A percentile compares a stretch with the other conserved stretches of the same genome.
Conservation (phyloP, 495 filamentous ascomycete genomes). For the Hypoxylon fragiforme region DNA sequence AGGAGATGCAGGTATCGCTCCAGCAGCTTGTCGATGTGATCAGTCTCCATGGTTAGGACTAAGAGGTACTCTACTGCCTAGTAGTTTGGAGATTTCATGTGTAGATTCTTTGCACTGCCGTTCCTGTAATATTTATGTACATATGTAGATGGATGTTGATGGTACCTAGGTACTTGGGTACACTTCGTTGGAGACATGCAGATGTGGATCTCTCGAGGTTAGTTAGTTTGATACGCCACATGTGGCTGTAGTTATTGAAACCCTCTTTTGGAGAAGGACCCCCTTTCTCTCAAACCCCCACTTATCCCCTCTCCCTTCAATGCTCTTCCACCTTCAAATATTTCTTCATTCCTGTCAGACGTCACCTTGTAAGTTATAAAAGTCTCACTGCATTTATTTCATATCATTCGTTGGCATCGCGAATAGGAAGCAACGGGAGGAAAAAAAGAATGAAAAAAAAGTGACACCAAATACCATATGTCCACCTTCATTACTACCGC, state of each 20-base stretch:
- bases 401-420: not conserved
- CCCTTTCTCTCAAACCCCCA: not conserved
- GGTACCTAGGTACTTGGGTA: not conserved
- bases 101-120: too few relatives aligned
- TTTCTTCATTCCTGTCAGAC: too few relatives aligned
- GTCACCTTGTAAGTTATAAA: not conserved
- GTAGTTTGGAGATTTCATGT: too few relatives aligned
- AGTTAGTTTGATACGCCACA: not conserved
- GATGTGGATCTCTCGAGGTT: too few relatives aligned
- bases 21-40: constrained; percentile 65
- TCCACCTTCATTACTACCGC: not conserved
- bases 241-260: too few relatives aligned
- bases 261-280: too few relatives aligned
- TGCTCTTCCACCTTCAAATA: not conserved
- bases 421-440: too few relatives aligned
- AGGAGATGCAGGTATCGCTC: constrained; percentile 71
- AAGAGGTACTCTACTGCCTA: not conserved
- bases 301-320: too few relatives aligned
- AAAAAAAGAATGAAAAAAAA: too few relatives aligned
- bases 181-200: too few relatives aligned
- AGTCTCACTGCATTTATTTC: not conserved
- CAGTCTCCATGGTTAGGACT: constrained; percentile 28
- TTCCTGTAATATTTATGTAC: constrained; percentile 2
- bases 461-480: not conserved
- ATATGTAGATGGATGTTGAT: not conserved